phyloP scores from a whole-genome alignment of 192 early-diverging fungal genomes.

The Coemansia sp. region DNA sequence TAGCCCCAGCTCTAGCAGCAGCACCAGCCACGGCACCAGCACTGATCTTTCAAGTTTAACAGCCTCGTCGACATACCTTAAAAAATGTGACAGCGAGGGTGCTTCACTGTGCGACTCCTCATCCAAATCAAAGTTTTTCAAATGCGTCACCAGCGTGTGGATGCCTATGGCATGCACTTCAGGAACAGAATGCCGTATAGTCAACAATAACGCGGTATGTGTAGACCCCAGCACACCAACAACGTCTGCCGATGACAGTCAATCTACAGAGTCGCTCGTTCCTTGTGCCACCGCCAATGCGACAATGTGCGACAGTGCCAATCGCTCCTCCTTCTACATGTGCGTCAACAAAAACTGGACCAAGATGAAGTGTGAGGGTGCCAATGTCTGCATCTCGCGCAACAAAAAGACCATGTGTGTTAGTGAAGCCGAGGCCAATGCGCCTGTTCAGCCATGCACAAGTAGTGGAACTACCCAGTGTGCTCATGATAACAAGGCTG shows the following conservation, averaged over 20 bases:
- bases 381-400: constrained; percentile 37
- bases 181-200: constrained; percentile 35
- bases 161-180: constrained; percentile 19
- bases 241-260: constrained; percentile 2
- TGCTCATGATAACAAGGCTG: constrained; percentile 17
- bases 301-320: constrained; percentile 35
- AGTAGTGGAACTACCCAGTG: constrained; percentile 31
- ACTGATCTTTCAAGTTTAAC: background rate
- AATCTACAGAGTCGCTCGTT: background rate
- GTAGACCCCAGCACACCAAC: constrained; percentile 28
- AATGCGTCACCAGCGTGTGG: constrained; percentile 35
- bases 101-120: constrained; percentile 34
- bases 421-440: constrained; percentile 28
- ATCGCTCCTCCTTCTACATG: constrained; percentile 33
- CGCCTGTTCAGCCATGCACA: constrained; percentile 30
- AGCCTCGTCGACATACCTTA: background rate
- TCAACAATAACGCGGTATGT: constrained; percentile 33
- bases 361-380: constrained; percentile 40
- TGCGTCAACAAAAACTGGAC: constrained; percentile 35
- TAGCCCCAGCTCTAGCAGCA: constrained; percentile 5
- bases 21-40: background rate
- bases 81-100: constrained; percentile 21
- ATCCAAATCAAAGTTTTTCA: constrained; percentile 19
- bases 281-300: constrained; percentile 35
- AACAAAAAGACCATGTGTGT: constrained; percentile 34